These are phyloP conservation scores for Pseudoturritis turrita DNA, from an alignment of 345 rosid species.

Conservation along the genomic window DNA sequence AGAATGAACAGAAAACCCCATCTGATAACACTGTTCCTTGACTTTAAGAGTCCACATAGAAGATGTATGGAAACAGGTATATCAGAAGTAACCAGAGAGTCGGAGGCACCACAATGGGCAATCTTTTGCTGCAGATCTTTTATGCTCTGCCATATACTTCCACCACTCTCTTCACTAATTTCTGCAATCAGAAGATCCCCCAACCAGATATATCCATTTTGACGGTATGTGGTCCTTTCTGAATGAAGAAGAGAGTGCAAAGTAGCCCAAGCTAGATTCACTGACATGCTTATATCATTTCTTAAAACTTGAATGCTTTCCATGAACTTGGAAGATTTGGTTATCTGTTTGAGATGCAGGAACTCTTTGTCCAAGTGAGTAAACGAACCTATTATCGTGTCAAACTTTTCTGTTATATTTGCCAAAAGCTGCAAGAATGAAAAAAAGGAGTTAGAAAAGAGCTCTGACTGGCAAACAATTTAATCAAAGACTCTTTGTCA, in stretches of 20 bases:
- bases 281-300: slow-evolving; percentile 47
- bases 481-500: not conserved
- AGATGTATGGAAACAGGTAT: slow-evolving; percentile 80
- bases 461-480: not conserved
- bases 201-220: slow-evolving; percentile 91
- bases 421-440: slow-evolving; percentile 72
- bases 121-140: slow-evolving; percentile 63
- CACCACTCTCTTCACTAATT: slow-evolving; percentile 66
- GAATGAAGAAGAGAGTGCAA: slow-evolving; percentile 98
- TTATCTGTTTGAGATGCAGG: slow-evolving; percentile 65
- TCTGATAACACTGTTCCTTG: slow-evolving; percentile 62
- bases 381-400: slow-evolving; percentile 70
- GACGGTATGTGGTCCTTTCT: slow-evolving; percentile 69
- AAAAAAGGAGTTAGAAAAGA: slow-evolving; percentile 16
- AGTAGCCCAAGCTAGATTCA: slow-evolving; percentile 76
- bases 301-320: slow-evolving; percentile 46
- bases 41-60: slow-evolving; percentile 90
- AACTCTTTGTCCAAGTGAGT: slow-evolving; percentile 91
- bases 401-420: slow-evolving; percentile 73
- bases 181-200: slow-evolving; percentile 91
- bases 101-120: slow-evolving; percentile 62
- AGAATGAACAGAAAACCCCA: slow-evolving; percentile 88
- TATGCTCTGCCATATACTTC: slow-evolving; percentile 67
- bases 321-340: slow-evolving; percentile 66
- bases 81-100: slow-evolving; percentile 60